Evolutionary conservation across 148 eudicot species (phyloP).

Genomic region (Rhododendron griersonianum): DNA sequence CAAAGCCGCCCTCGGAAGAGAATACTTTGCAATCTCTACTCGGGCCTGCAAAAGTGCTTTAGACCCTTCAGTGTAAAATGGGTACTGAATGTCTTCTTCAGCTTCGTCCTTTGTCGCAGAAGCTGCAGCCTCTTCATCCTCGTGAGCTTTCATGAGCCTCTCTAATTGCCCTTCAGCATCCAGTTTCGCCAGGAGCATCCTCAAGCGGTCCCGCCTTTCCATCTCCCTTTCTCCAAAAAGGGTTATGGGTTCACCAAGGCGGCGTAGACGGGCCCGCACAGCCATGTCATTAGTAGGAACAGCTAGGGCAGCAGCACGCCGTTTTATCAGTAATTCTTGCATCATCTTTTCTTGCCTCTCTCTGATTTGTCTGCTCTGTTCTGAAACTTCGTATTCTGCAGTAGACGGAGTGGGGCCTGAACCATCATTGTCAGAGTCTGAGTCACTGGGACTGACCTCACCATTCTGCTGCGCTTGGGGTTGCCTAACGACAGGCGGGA

Average conservation of each 20-base stretch:
- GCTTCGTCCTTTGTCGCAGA: constrained; percentile 37
- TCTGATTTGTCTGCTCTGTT: constrained; percentile 63
- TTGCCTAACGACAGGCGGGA: constrained; percentile 52
- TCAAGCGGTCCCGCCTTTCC: constrained; percentile 88
- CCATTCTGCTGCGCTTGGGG: constrained; percentile 48
- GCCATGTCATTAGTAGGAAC: constrained; percentile 93
- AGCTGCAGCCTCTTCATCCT: constrained; percentile 76
- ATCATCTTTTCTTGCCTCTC: constrained; percentile 76
- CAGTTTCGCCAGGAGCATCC: constrained; percentile 87
- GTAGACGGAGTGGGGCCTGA: constrained; percentile 26
- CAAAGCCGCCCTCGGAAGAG: constrained; percentile 54
- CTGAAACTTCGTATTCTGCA: constrained; percentile 67
- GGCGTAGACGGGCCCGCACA: constrained; percentile 69
- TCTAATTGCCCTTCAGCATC: constrained; percentile 92
- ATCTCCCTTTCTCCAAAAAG: constrained; percentile 92
- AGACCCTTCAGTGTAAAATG: constrained; percentile 84
- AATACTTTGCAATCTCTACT: constrained; percentile 56
- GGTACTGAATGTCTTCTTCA: constrained; percentile 76
- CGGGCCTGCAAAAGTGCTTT: constrained; percentile 60
- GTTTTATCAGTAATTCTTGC: constrained; percentile 78
- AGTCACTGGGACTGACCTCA: constrained; percentile 37
- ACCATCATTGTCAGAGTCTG: constrained; percentile 56
- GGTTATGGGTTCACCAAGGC: constrained; percentile 87
- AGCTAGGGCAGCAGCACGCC: constrained; percentile 87
- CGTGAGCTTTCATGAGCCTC: constrained; percentile 78